A percentile compares a stretch with the other conserved stretches of the same genome.
phyloP scores from a whole-genome alignment of 768 basidiomycete species.

The Panaeolus cyanescens region DNA sequence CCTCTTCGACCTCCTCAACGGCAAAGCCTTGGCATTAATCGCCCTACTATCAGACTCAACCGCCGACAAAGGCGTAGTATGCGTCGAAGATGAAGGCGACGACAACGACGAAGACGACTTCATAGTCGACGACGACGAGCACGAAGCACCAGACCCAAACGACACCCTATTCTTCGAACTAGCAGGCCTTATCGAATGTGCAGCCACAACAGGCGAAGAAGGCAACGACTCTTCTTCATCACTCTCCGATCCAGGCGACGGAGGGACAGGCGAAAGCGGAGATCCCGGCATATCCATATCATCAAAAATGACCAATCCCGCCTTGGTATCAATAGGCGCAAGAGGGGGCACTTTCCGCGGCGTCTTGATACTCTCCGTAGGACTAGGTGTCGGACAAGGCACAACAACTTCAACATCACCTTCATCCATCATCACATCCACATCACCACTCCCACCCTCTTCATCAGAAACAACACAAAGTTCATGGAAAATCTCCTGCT shows the following conservation, averaged over 20 bases:
- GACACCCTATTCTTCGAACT: conserved; percentile 5
- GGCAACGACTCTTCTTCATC: neutral
- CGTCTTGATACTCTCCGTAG: neutral
- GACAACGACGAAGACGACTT: conserved; percentile 9
- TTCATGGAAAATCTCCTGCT: conserved; percentile 70
- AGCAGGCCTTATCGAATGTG: neutral
- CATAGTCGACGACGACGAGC: neutral
- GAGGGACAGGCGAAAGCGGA: neutral
- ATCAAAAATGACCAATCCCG: neutral
- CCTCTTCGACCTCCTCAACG: conserved; percentile 58
- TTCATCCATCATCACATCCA: conserved; percentile 8
- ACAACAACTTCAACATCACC: neutral
- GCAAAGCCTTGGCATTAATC: conserved; percentile 35
- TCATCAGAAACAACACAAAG: conserved; percentile 57
- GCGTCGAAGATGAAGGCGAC: conserved; percentile 7
- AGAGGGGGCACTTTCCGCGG: neutral
- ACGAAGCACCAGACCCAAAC: neutral
- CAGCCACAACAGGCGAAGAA: neutral
- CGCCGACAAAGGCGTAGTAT: neutral
- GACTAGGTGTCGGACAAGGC: too few relatives aligned
- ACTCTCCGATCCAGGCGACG: conserved; percentile 4
- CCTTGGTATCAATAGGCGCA: neutral
- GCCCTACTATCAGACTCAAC: conserved; percentile 2
- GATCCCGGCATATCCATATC: neutral
- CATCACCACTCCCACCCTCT: conserved; percentile 22